These are phyloP conservation scores for Endocladia muricata DNA, from an alignment of 31 red algal genomes.

Conservation along the genomic window DNA sequence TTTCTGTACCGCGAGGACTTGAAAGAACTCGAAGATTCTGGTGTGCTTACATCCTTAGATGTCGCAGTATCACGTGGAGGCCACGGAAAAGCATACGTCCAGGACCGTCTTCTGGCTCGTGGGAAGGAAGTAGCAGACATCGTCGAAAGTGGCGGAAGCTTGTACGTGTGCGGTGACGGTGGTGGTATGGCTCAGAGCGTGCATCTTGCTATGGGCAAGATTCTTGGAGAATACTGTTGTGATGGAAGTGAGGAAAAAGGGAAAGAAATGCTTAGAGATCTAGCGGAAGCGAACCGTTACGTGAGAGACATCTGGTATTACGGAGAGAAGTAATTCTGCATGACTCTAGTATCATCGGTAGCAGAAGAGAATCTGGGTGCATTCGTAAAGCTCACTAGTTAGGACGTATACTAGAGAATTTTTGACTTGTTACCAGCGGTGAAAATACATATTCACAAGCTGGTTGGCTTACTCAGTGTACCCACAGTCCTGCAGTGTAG, in stretches of 20 bases:
- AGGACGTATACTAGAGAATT: too few species aligned
- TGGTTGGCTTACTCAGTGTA: too few species aligned
- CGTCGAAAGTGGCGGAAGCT: slow-evolving; percentile 30
- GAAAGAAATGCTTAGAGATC: slow-evolving; percentile 32
- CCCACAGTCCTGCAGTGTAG: too few species aligned
- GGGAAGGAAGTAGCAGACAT: slow-evolving; percentile 38
- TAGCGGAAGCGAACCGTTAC: slow-evolving; percentile 51
- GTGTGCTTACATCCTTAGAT: slow-evolving; percentile 35
- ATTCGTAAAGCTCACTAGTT: too few species aligned
- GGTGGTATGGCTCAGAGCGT: slow-evolving; percentile 83
- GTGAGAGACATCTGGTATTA: slow-evolving; percentile 83
- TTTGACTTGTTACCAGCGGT: too few species aligned
- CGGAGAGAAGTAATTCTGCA: slow-evolving; percentile 16
- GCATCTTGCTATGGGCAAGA: slow-evolving; percentile 47
- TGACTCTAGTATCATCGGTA: too few species aligned
- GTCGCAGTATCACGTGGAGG: slow-evolving; percentile 62
- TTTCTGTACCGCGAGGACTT: slow-evolving; percentile 77
- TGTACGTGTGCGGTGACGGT: slow-evolving; percentile 90
- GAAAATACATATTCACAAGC: too few species aligned
- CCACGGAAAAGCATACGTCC: slow-evolving; percentile 59
- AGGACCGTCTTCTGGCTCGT: slow-evolving; percentile 35
- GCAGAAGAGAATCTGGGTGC: too few species aligned
- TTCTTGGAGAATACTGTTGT: slow-evolving; percentile 46
- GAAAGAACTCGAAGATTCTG: slow-evolving; percentile 24
- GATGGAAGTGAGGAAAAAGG: slow-evolving; percentile 43